Base-by-base conservation (phyloP, 1,284 basidiomycete genomes). In the Phaffia rhodozyma region DNA sequence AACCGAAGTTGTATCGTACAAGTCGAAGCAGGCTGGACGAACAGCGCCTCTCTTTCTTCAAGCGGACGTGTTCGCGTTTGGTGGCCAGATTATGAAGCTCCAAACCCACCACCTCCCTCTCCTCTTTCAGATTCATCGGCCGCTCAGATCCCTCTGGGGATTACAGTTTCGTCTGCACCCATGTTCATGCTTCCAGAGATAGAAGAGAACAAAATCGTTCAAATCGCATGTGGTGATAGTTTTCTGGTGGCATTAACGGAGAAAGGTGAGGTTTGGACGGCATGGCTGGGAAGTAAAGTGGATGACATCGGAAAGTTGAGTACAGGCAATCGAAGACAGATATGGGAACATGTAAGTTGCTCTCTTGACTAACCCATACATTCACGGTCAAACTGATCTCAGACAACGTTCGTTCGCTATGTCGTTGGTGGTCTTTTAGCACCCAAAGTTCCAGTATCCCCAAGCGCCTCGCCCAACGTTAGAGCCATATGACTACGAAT, bases 161-260 rank as follows among this genome's bases (percentile, higher is more conserved):
- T 25, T 9, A 23, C 16, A 18, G 23, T 13, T 51, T 52, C 52
- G 11, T 60, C 11, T 27, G 49, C 21, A 30, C 21, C 9, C 43
- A 48, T 7, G 6, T 55, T 27, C 58, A 30, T 13, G 38, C 21
- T 55, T 21, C 20, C 32, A 29, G 27, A 20, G 23, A 27, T 25
- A 55, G 30, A 2, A 21, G 21, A 21, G 71, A 77, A 29, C 32
- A 79, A 79, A 68, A 77, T 91, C n/a, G 78, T 89, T 53, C 84
- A 88, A 74, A 86, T 93, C 59, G 89, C 87, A 4, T 85, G 81
- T 3, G 79, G 87, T 66, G 81, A 85, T 60, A 78, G 79, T 55
- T 79, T 82, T 68, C 71, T 91, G 27, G 76, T 91, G 62, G 90
- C 85, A 13, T 75, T 92, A 68, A 90, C 87, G 34, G 69, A 61